Conservation (phyloP, 345 rosid species). For the Citrus inodora region DNA sequence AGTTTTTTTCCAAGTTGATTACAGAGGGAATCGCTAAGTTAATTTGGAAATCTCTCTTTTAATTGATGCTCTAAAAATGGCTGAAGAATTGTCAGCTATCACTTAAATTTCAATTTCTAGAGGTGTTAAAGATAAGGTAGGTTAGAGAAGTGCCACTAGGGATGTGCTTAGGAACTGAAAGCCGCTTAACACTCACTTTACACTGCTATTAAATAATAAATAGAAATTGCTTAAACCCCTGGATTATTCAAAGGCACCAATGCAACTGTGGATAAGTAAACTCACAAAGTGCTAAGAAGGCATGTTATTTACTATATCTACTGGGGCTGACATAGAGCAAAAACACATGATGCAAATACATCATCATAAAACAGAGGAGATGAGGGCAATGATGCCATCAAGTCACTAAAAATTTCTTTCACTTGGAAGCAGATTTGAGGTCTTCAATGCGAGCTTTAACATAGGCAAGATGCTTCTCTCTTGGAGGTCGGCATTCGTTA, state of each 20-base stretch:
- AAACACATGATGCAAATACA: background rate
- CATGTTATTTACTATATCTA: background rate
- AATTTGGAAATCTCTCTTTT: no score
- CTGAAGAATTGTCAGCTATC: background rate
- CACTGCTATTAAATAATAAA: no score
- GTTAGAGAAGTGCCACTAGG: no score
- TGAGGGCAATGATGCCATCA: background rate
- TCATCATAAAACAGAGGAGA: background rate
- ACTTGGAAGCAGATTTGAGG: background rate
- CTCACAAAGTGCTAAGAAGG: background rate
- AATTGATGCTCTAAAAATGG: background rate
- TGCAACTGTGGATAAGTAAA: background rate
- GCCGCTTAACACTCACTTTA: no score
- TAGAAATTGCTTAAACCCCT: no score
- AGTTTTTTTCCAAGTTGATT: background rate
- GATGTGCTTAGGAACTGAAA: no score
- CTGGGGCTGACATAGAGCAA: background rate
- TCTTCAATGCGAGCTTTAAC: background rate
- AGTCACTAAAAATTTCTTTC: background rate
- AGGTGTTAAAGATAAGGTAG: no score
- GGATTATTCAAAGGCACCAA: no score
- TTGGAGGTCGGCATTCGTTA: slow-evolving; percentile 15
- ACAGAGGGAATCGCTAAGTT: background rate
- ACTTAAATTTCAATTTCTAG: no score
- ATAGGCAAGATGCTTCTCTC: slow-evolving; percentile 13